phyloP scores from a whole-genome alignment of 768 basidiomycete species.

The Mrakia gelida region DNA sequence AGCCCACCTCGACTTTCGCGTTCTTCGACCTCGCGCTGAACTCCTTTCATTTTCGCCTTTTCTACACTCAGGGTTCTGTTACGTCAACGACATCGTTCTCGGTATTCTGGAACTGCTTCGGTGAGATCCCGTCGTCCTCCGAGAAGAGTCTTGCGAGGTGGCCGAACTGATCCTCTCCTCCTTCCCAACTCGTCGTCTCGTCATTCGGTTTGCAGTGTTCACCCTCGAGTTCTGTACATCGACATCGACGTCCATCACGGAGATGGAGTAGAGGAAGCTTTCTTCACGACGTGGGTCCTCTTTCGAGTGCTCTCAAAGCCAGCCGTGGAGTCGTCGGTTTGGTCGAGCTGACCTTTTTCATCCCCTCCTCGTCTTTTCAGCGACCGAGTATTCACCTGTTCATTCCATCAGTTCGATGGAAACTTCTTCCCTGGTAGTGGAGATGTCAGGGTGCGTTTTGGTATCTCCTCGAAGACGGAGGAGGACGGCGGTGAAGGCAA shows the following conservation, averaged over 20 bases:
- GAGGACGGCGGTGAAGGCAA: no score
- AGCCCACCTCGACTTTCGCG: background rate
- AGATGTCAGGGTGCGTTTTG: conserved; percentile 51
- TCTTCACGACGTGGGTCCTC: conserved; percentile 66
- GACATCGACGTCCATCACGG: conserved; percentile 99
- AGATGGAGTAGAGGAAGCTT: conserved; percentile 97
- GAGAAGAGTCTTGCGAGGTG: no score
- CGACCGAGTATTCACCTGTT: conserved; percentile 93
- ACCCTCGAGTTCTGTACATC: conserved; percentile 84
- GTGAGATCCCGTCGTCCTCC: no score
- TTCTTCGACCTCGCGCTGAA: background rate
- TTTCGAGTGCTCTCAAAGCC: no score
- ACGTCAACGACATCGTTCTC: conserved; percentile 91
- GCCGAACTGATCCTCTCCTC: no score
- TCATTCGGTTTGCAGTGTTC: conserved; percentile 45
- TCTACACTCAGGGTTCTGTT: conserved; percentile 66
- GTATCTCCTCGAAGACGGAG: background rate
- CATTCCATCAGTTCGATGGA: conserved; percentile 88
- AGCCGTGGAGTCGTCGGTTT: no score
- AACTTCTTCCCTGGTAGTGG: conserved; percentile 91
- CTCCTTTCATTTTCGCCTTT: background rate
- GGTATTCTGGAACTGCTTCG: conserved; percentile 52
- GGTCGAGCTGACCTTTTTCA: no score
- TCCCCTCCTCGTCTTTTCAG: no score
- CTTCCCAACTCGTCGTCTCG: no score